phyloP scores from a whole-genome alignment of 78 protist genomes.

The Dictyostelium purpureum region DNA sequence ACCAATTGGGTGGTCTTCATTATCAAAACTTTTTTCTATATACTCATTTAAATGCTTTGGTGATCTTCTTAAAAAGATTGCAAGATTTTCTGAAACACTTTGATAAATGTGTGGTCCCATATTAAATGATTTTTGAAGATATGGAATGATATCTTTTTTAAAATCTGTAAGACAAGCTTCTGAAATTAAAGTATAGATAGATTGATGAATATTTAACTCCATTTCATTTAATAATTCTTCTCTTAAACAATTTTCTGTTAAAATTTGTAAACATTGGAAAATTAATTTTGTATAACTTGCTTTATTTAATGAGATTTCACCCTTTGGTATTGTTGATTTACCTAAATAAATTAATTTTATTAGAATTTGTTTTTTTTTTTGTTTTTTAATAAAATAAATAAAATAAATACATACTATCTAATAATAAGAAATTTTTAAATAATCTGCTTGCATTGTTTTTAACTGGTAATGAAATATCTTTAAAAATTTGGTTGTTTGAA shows the following conservation, averaged over 20 bases:
- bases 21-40: slow-evolving; percentile 43
- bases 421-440: slow-evolving; percentile 3
- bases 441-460: slow-evolving; percentile 7
- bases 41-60: slow-evolving; percentile 41
- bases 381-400: no score
- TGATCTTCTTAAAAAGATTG: slow-evolving; percentile 46
- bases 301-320: slow-evolving; percentile 65
- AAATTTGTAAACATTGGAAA: slow-evolving; percentile 53
- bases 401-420: slow-evolving; percentile 22
- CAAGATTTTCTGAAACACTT: slow-evolving; percentile 1
- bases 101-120: slow-evolving; percentile 29
- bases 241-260: neutral
- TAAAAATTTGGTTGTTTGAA: slow-evolving; percentile 18
- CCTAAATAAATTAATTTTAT: no score
- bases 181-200: slow-evolving; percentile 1
- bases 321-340: slow-evolving; percentile 47
- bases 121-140: neutral
- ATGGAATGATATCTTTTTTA: slow-evolving; percentile 40
- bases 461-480: neutral
- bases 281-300: slow-evolving; percentile 39
- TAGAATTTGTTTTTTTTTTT: no score
- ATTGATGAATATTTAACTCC: slow-evolving; percentile 39
- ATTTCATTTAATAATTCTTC: slow-evolving; percentile 17
- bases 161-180: slow-evolving; percentile 37
- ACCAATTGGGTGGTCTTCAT: slow-evolving; percentile 8